phyloP scores from a whole-genome alignment of 108 stramenopile species.

The Thalassiosira profunda region DNA sequence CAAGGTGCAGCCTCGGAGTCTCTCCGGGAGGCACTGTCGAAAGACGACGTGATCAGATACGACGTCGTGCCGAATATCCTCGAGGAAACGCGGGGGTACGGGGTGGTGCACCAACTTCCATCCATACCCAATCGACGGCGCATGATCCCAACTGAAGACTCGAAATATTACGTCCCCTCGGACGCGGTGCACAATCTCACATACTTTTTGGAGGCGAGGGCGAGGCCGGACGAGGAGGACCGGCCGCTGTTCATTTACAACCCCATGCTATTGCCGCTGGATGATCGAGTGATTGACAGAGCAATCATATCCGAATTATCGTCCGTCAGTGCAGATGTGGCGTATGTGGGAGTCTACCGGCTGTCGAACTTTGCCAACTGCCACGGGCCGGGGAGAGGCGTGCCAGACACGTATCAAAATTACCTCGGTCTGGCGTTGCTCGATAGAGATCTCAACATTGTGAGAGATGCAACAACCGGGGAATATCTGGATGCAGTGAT shows the following conservation, averaged over 20 bases:
- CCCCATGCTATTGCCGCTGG: constrained; percentile 38
- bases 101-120: constrained; percentile 6
- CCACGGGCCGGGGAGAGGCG: constrained; percentile 42
- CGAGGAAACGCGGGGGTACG: not conserved
- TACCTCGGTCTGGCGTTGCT: constrained; percentile 47
- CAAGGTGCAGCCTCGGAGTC: constrained; percentile 22
- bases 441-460: constrained; percentile 38
- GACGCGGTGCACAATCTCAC: constrained; percentile 32
- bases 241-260: constrained; percentile 52
- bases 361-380: constrained; percentile 50
- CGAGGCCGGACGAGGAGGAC: constrained; percentile 27
- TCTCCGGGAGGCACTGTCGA: not conserved
- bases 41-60: not conserved
- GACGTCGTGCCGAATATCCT: constrained; percentile 1
- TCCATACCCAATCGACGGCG: constrained; percentile 1
- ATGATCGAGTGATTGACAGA: constrained; percentile 13
- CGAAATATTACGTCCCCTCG: too few species aligned
- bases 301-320: constrained; percentile 17
- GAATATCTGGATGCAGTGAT: constrained; percentile 38
- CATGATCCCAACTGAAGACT: too few species aligned
- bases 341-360: constrained; percentile 41
- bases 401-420: constrained; percentile 29
- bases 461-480: constrained; percentile 8
- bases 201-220: constrained; percentile 35
- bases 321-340: too few species aligned